Percentiles rank a stretch among this genome's conserved stretches.
Evolutionary conservation across 1,139 yeast genomes (phyloP).

Genomic region (Geotrichum aggregatum): DNA sequence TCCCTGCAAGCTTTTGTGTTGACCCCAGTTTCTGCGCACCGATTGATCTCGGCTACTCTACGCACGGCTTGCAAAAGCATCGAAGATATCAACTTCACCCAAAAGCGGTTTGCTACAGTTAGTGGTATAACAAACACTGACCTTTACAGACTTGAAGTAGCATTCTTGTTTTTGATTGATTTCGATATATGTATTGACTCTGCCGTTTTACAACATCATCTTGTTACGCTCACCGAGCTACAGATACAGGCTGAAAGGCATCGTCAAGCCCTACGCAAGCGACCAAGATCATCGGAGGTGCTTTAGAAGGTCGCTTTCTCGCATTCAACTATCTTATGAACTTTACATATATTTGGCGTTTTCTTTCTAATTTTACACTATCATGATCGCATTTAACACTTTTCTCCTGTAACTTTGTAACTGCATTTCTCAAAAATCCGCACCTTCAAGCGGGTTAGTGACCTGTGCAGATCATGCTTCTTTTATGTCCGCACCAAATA

Average conservation of each 20-base stretch:
- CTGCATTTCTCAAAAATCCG: too few species aligned
- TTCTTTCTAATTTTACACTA: background rate
- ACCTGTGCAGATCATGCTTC: too few species aligned
- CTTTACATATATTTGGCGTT: background rate
- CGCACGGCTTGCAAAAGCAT: constrained; percentile 49
- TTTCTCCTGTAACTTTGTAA: background rate
- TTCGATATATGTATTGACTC: constrained; percentile 37
- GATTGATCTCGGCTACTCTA: constrained; percentile 49
- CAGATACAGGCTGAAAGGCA: constrained; percentile 5
- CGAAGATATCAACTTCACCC: constrained; percentile 52
- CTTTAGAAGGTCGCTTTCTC: background rate
- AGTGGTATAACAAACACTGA: constrained; percentile 49
- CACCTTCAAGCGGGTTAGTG: too few species aligned
- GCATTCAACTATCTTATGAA: background rate
- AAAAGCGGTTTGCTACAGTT: constrained; percentile 49
- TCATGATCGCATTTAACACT: background rate
- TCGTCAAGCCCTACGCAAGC: constrained; percentile 5
- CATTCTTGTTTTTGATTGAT: constrained; percentile 43
- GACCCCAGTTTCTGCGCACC: constrained; percentile 44
- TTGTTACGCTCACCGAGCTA: constrained; percentile 7
- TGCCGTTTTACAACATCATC: constrained; percentile 5
- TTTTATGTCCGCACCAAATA: too few species aligned
- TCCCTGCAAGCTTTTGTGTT: constrained; percentile 28
- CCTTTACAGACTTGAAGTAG: constrained; percentile 47
- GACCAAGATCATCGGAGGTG: constrained; percentile 6